phyloP scores from a whole-genome alignment of 805 yeast genomes.

The Candida ulmi region DNA sequence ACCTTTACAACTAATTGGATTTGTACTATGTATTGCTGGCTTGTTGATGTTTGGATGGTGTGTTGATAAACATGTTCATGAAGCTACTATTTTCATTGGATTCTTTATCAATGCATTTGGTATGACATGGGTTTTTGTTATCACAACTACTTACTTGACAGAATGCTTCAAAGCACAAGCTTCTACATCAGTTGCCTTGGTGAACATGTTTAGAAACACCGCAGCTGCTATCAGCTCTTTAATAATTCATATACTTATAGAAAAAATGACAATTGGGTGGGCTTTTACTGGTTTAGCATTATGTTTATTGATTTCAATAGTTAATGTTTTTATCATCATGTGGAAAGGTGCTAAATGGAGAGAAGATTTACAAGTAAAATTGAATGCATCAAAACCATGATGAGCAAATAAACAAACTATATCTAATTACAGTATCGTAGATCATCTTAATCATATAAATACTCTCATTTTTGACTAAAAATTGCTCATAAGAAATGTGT shows the following conservation, averaged over 20 bases:
- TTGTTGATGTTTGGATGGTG: constrained; percentile 51
- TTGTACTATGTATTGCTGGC: constrained; percentile 37
- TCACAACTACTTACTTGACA: constrained; percentile 47
- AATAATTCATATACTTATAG: constrained; percentile 30
- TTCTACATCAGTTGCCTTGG: constrained; percentile 48
- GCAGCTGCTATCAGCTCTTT: constrained; percentile 52
- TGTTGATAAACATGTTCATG: constrained; percentile 31
- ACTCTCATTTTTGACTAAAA: too few species aligned
- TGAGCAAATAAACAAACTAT: too few species aligned
- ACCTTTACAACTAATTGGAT: constrained; percentile 37
- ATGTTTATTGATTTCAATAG: constrained; percentile 22
- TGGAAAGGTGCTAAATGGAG: constrained; percentile 17
- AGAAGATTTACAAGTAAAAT: constrained; percentile 2
- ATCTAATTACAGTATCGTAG: too few species aligned
- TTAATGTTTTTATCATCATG: constrained; percentile 11
- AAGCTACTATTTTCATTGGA: constrained; percentile 36
- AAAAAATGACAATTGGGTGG: constrained; percentile 45
- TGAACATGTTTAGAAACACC: constrained; percentile 45
- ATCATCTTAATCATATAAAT: too few species aligned
- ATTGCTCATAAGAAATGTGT: too few species aligned
- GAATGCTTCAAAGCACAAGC: constrained; percentile 45
- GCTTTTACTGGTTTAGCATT: constrained; percentile 47
- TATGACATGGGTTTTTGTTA: constrained; percentile 49
- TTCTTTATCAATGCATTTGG: constrained; percentile 46
- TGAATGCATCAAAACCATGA: not conserved